phyloP scores from a whole-genome alignment of 164 flowering plant genomes.

The Magnolia kwangsiensis region DNA sequence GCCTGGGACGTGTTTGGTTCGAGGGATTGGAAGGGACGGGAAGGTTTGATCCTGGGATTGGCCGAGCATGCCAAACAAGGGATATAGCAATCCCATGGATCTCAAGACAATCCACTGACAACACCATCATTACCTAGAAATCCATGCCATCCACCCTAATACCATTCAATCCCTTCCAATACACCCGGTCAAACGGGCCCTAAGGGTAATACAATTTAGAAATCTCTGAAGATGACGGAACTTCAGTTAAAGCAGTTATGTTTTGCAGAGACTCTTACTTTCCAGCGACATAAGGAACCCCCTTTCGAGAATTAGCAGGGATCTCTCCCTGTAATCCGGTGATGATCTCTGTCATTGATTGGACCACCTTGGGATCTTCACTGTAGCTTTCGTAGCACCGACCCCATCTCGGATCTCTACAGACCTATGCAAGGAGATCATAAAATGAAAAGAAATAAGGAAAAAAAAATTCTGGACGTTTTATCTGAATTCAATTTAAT shows the following conservation, averaged over 20 bases:
- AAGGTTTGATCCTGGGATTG: no score
- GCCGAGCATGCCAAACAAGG: no score
- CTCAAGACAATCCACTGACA: no score
- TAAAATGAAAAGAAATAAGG: background rate
- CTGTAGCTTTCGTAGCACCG: constrained; percentile 62
- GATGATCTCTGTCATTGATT: constrained; percentile 47
- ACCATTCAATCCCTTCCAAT: no score
- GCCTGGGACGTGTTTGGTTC: no score
- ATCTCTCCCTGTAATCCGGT: constrained; percentile 53
- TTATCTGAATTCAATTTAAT: background rate
- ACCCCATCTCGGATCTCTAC: constrained; percentile 71
- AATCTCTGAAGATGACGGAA: background rate
- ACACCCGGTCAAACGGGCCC: no score
- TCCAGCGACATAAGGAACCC: constrained; percentile 47
- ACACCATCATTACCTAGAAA: no score
- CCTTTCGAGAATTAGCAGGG: constrained; percentile 27
- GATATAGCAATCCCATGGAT: no score
- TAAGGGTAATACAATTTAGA: background rate
- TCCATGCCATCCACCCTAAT: no score
- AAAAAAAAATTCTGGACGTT: background rate
- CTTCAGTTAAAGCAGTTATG: background rate
- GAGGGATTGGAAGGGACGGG: no score
- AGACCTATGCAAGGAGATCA: constrained; percentile 31
- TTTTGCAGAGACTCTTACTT: constrained; percentile 27
- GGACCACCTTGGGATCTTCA: constrained; percentile 48